Percentiles rank a stretch among this genome's conserved stretches.
These are phyloP conservation scores for Musa beccarii DNA, from an alignment of 176 grass and related monocot species.

Conservation along the genomic window DNA sequence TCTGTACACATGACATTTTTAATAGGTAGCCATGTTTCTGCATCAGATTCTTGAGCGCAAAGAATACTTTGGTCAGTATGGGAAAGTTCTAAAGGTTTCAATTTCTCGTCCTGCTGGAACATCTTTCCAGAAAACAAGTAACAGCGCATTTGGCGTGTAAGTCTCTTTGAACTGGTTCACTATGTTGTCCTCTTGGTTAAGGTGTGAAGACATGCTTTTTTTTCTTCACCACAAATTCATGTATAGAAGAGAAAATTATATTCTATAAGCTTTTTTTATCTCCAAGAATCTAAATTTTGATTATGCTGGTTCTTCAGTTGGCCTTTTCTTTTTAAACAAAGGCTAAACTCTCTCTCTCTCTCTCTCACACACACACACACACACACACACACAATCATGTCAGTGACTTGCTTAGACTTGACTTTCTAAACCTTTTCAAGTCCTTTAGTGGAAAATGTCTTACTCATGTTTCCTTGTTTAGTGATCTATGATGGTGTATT, in stretches of 20 bases:
- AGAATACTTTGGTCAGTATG: slow-evolving; percentile 99
- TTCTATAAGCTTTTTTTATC: neutral
- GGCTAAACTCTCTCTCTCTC: no score
- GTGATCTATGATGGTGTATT: no score
- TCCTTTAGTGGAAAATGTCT: no score
- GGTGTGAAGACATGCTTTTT: neutral
- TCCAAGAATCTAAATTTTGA: neutral
- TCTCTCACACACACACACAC: no score
- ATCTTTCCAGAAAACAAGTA: slow-evolving; percentile 61
- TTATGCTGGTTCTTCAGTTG: neutral
- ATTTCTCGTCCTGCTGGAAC: slow-evolving; percentile 66
- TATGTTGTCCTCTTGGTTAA: neutral
- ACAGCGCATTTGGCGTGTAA: slow-evolving; percentile 80
- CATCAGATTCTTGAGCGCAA: slow-evolving; percentile 73
- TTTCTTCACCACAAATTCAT: no score
- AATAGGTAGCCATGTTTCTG: neutral
- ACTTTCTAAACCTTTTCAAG: no score
- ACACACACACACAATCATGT: no score
- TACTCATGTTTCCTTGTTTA: no score
- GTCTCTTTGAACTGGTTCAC: slow-evolving; percentile 10
- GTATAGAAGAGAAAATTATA: no score
- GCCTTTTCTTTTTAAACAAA: neutral
- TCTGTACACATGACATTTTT: neutral
- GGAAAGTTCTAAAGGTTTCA: slow-evolving; percentile 93
- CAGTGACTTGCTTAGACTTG: no score